Evolutionary conservation across 306 rosid genomes (phyloP).

Genomic region (Cyamopsis tetragonoloba): DNA sequence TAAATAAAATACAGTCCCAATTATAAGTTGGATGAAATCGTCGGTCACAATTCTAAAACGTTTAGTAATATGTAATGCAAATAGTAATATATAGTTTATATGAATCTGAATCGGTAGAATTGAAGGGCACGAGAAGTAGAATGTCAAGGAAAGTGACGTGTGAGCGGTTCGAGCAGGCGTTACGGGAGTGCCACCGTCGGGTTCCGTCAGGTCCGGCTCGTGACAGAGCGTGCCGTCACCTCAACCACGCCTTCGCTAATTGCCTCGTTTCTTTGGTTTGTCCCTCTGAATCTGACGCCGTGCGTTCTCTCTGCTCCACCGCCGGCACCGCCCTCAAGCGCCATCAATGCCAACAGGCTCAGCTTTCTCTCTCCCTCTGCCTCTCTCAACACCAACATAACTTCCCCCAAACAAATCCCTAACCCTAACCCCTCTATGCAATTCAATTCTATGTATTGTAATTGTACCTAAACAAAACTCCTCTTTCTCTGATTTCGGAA

Average conservation of each 20-base stretch:
- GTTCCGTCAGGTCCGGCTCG: constrained; percentile 39
- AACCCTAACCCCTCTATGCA: neutral
- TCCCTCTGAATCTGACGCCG: constrained; percentile 47
- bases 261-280: constrained; percentile 50
- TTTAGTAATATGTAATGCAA: no score
- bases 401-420: neutral
- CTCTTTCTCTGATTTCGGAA: no score
- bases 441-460: neutral
- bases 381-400: constrained; percentile 44
- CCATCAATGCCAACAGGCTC: constrained; percentile 62
- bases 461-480: no score
- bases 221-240: constrained; percentile 49
- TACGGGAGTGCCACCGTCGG: constrained; percentile 60
- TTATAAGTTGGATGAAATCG: no score
- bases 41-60: no score
- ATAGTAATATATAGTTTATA: no score
- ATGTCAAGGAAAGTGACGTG: constrained; percentile 30
- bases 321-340: constrained; percentile 60
- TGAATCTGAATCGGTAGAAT: no score
- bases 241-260: constrained; percentile 47
- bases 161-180: constrained; percentile 43
- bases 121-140: neutral
- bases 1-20: no score
- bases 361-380: constrained; percentile 51
- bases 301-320: constrained; percentile 49